Evolutionary conservation across 108 stramenopile genomes (phyloP).

Genomic region (Nannochloropsis gaditana): DNA sequence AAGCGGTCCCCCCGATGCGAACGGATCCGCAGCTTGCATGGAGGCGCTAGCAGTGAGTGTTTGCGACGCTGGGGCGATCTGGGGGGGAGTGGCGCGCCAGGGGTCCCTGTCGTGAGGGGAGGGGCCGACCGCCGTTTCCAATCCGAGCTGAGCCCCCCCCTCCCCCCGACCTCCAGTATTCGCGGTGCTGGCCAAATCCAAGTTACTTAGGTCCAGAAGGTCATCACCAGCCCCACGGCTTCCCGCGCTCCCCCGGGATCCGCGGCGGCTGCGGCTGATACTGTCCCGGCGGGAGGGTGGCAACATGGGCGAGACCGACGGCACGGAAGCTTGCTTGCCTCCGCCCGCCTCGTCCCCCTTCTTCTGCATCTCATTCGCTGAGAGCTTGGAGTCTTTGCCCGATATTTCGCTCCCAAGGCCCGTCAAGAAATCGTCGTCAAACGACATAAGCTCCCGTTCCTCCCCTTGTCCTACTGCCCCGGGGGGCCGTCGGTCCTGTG

Average conservation of each 20-base stretch:
- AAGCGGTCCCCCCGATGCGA: not conserved
- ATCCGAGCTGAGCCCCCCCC: too few species aligned
- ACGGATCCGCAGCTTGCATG: not conserved
- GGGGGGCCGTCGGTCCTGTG: not conserved
- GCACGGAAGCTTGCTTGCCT: not conserved
- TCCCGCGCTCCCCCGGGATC: constrained; percentile 9
- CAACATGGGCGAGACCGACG: not conserved
- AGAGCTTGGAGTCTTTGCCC: not conserved
- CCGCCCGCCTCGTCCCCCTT: not conserved
- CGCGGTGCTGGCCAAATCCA: not conserved
- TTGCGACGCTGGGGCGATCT: not conserved
- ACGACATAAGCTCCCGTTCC: not conserved
- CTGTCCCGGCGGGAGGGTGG: not conserved
- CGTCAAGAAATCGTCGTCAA: not conserved
- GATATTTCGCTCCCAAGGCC: not conserved
- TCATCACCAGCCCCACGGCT: not conserved
- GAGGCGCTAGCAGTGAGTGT: not conserved
- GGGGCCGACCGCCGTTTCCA: not conserved
- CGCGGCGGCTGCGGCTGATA: not conserved
- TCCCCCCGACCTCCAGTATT: not conserved
- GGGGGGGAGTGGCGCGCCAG: not conserved
- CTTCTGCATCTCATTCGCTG: not conserved
- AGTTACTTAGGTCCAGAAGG: constrained; percentile 3
- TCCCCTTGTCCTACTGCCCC: not conserved
- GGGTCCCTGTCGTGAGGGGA: not conserved